Base-by-base conservation (phyloP, 176 grass and related monocot species). In the Avena eriantha region DNA sequence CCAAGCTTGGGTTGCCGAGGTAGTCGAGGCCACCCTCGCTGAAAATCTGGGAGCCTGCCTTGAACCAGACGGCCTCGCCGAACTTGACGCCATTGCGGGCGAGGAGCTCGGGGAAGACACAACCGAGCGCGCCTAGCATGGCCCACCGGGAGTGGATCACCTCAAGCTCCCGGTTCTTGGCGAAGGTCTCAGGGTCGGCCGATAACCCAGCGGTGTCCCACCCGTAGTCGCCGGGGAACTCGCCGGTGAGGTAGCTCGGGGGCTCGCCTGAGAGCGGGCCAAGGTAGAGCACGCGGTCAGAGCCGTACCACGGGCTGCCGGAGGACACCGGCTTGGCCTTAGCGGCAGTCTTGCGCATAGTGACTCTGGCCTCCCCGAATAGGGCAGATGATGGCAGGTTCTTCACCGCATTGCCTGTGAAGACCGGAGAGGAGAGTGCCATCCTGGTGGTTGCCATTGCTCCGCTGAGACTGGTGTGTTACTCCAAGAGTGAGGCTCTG, bases 51-150 rank as follows among this genome's bases (percentile, higher is more conserved):
- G 95, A 79, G 0, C 95, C 95, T 0, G 93, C 95, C 85, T 98
- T 98, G 91, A 98, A 98, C 95, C 95, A 98, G 7, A 98, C 87
- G 0, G 95, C 91, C 93, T 98, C 93, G 14, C 93, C 93, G 72
- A 98, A 98, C 78, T 93, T 93, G 46, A 97, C 92, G 0, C 95
- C 95, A 13, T 95, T 97, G 80, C 91, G 93, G 29, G 95, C 55
- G 8, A 97, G 93, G 18, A 97, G 80, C 83, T 97, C 91, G 2
- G 95, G 95, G 76, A 97, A 97, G 35, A 97, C 93, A 45, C 95
- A 97, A 1, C 95, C 95, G 0, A 97, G 89, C 3, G 93, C 93
- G 55, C 95, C 95, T 0, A 97, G 91, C 95, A 97, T 97, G 23
- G 95, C 93, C 95, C 95, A 97, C 4, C 92, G 79, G 79, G 55